Evolutionary conservation across 768 basidiomycete species (phyloP), one percentile per base, ranked within the genome.

Genomic region (Brasilioporus rufonigricans): DNA sequence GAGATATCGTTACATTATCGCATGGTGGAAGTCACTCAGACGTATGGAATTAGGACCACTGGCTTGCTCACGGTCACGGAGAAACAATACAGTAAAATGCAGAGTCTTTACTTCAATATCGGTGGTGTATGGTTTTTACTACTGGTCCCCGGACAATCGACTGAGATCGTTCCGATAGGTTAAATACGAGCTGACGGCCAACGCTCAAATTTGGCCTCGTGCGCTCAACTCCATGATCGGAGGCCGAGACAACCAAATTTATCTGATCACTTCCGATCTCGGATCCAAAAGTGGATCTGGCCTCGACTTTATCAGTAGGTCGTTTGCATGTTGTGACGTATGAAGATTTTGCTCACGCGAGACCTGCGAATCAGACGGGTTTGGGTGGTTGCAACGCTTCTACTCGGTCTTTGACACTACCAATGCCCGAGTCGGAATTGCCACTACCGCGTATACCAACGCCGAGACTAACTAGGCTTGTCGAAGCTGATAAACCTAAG

Each of bases 191-290:
- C 59, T 88, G 52, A 83, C 80, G 3, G 65, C 81, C 16, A 84
- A 86, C 61, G 85, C 83, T 4, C 86, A 89, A 74, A 81, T 85
- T 57, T 88, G 85, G 84, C 86, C 85, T 1, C 80, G 83, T 44
- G 62, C 73, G 4, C 72, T 82, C 56, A 87, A 89, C 71, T 67
- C 72, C 16, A 68, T 71, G 32, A 76, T 89, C 14, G 84, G 84
- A 52, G 87, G 87, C 44, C 65, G 71, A 26, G 58, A 70, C 5
- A 61, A 65, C 61, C 67, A 68, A 51, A 85, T 86, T 58, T 86
- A 85, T 60, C 73, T 85, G 56, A 74, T 85, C 61, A 71, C 76
- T n/a, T 74, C 74, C 19, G 81, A 85, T 61, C 62, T 85, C 38
- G 83, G 84, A 32, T 66, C 63, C 50, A 57, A 60, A 48, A 79